phyloP scores from a whole-genome alignment of 2,329 filamentous ascomycete genomes.

The Diaporthe velutina region DNA sequence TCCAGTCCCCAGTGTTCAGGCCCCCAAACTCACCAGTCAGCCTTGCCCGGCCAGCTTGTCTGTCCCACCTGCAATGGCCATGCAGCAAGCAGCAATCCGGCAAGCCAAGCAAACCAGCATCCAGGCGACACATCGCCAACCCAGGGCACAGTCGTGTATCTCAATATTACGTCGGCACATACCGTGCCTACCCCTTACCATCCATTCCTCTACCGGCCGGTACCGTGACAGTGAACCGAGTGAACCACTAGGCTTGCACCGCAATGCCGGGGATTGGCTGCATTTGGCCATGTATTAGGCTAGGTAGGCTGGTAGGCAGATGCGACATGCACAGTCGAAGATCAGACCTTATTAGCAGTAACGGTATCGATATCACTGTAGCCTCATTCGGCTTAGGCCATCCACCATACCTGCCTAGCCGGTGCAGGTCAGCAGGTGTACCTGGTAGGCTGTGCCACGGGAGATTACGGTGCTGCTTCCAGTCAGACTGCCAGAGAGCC shows the following conservation, averaged over 20 bases:
- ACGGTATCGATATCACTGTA: constrained; percentile 6
- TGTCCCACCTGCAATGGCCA: constrained; percentile 27
- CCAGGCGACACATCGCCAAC: background rate
- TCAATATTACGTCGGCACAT: background rate
- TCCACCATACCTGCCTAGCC: background rate
- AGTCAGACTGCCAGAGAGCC: background rate
- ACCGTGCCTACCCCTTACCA: background rate
- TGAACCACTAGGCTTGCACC: background rate
- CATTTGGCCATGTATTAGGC: too few species aligned
- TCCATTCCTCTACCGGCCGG: background rate
- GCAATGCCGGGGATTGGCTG: constrained; percentile 4
- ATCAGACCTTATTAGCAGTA: constrained; percentile 23
- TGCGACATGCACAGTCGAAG: constrained; percentile 20
- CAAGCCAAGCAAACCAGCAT: background rate
- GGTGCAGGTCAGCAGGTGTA: background rate
- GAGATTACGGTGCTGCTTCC: constrained; percentile 16
- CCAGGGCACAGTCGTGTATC: background rate
- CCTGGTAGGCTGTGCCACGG: background rate
- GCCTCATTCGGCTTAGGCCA: constrained; percentile 3
- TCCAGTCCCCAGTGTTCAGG: background rate
- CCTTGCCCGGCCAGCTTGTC: constrained; percentile 15
- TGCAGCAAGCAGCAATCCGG: background rate
- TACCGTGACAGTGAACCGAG: background rate
- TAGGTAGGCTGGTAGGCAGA: too few species aligned
- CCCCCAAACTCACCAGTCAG: background rate